Base-by-base conservation (phyloP, 2,329 filamentous ascomycete species). In the Xylaria sp. region DNA sequence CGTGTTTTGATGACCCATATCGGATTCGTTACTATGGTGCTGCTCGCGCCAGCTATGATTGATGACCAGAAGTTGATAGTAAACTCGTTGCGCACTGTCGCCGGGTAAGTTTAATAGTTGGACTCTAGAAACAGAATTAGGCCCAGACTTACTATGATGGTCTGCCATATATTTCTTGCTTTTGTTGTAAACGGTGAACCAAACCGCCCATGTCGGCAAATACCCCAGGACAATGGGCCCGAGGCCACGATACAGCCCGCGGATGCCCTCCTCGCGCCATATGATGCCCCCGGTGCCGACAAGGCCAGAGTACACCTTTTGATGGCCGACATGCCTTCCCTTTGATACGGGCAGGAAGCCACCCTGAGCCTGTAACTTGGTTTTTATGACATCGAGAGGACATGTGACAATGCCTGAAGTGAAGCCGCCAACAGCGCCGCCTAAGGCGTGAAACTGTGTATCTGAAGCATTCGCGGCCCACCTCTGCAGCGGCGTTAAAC, bases 1-100 rank as follows among this genome's bases (percentile, higher is more conserved):
- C 95, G 86, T 51, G 95, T 99, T 79, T 99, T 99, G 80, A 99
- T 97, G 38, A 99, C 95, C 95, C 95, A 99, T 64, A 99, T 99
- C 0, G 95, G 95, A 77, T 98, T 99, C 23, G 95, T 99, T 66
- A 90, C 91, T 66, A 98, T 84, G 3, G 95, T 99, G 69, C 94
- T 97, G 79, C 91, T 97, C 64, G 89, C 93, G 56, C 95, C 95
- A 23, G 94, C 95, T 60, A 93, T 86, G 64, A 99, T 87, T 9
- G 95, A 97, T 21, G 95, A 95, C 82, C 91, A 94, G 68, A 95
- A 90, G 74, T 92, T 92, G 71, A 94, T 86, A 46, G 92, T 76
- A 79, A 92, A 89, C 72, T 86, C 87, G 74, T 92, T 94, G 64
- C 89, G 91, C 28, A 70, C 69, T 69, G 67, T 57, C 17, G 15